Percentiles rank a stretch among this genome's conserved stretches.
Evolutionary conservation across 164 flowering plant species (phyloP).

Genomic region (Umbellularia californica): DNA sequence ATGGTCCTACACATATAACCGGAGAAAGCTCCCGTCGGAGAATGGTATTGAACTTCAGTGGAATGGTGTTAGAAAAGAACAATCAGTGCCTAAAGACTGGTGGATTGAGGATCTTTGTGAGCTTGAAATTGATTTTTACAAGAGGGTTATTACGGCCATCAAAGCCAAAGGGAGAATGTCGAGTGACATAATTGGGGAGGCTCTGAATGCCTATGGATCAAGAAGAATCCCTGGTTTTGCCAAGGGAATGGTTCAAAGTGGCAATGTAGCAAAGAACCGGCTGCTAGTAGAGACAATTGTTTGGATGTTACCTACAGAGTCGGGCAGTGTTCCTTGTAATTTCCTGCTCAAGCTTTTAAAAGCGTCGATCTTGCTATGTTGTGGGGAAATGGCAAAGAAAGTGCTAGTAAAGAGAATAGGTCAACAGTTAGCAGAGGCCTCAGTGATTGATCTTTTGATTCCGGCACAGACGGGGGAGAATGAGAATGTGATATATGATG

Average conservation of each 20-base stretch:
- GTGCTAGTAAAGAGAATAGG: slow-evolving; percentile 66
- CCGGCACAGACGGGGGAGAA: slow-evolving; percentile 38
- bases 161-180: slow-evolving; percentile 44
- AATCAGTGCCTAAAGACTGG: slow-evolving; percentile 78
- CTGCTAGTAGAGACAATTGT: slow-evolving; percentile 55
- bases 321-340: slow-evolving; percentile 62
- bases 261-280: slow-evolving; percentile 36
- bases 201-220: slow-evolving; percentile 71
- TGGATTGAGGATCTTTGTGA: slow-evolving; percentile 95
- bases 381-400: slow-evolving; percentile 43
- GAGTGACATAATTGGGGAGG: slow-evolving; percentile 67
- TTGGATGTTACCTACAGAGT: slow-evolving; percentile 66
- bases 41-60: slow-evolving; percentile 49
- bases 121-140: slow-evolving; percentile 70
- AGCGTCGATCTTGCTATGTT: slow-evolving; percentile 50
- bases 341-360: slow-evolving; percentile 74
- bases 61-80: slow-evolving; percentile 51
- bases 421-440: slow-evolving; percentile 78
- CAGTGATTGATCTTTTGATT: slow-evolving; percentile 67
- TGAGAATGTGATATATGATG: slow-evolving; percentile 51
- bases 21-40: slow-evolving; percentile 69
- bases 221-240: slow-evolving; percentile 65
- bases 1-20: slow-evolving; percentile 83
- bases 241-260: slow-evolving; percentile 37
- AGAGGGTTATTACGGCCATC: slow-evolving; percentile 49